phyloP scores from a whole-genome alignment of 768 basidiomycete species.

The Hypsizygus marmoreus region DNA sequence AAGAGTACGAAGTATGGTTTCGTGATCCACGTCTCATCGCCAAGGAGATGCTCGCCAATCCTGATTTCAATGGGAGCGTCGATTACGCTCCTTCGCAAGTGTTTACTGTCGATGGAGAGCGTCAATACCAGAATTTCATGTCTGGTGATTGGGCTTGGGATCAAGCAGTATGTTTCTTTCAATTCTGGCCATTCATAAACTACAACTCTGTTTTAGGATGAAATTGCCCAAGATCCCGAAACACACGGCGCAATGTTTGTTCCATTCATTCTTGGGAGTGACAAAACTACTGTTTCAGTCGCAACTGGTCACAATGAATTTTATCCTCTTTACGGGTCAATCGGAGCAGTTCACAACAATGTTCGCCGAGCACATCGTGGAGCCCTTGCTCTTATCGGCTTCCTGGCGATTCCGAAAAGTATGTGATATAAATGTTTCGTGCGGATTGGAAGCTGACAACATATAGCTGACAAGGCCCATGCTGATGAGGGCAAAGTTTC shows the following conservation, averaged over 20 bases:
- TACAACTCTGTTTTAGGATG: constrained; percentile 18
- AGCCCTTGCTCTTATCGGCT: constrained; percentile 19
- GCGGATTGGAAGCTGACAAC: not conserved
- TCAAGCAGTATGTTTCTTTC: constrained; percentile 33
- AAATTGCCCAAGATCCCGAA: constrained; percentile 18
- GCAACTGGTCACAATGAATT: constrained; percentile 38
- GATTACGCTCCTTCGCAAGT: constrained; percentile 34
- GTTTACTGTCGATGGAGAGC: constrained; percentile 22
- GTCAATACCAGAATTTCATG: constrained; percentile 37
- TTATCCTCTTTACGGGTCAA: constrained; percentile 34
- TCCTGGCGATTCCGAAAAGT: constrained; percentile 14
- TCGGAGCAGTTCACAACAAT: constrained; percentile 33
- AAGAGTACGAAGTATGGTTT: constrained; percentile 32
- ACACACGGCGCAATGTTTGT: constrained; percentile 30
- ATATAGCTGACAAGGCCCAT: constrained; percentile 8
- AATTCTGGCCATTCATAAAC: not conserved
- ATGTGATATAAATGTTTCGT: not conserved
- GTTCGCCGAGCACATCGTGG: constrained; percentile 32
- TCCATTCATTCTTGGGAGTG: constrained; percentile 37
- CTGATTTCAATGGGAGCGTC: constrained; percentile 32
- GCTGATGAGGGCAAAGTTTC: constrained; percentile 10
- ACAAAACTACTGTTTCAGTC: constrained; percentile 41
- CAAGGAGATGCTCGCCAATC: constrained; percentile 31
- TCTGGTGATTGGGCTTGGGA: constrained; percentile 42
- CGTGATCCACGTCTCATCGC: constrained; percentile 30